Percentiles rank a stretch among this genome's conserved stretches.
These are phyloP conservation scores for Lavandula angustifolia DNA, from an alignment of 257 asterid species.

Conservation along the genomic window DNA sequence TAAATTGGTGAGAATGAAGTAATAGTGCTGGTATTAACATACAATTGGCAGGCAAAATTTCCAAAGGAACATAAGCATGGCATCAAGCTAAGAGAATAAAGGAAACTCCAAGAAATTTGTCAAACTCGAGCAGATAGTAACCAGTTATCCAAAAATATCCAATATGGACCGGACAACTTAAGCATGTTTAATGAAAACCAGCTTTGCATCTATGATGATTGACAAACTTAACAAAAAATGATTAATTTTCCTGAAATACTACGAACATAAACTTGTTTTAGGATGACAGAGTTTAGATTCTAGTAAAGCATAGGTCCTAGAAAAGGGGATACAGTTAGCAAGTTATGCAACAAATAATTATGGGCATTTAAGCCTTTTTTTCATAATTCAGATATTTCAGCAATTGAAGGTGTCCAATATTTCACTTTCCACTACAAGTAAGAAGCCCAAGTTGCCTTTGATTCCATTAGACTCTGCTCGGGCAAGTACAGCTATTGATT, in stretches of 20 bases:
- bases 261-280: background rate
- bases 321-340: slow-evolving; percentile 11
- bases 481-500: background rate
- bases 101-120: too few species aligned
- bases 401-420: background rate
- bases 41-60: slow-evolving; percentile 8
- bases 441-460: slow-evolving; percentile 1
- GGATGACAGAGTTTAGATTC: too few species aligned
- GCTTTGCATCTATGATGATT: slow-evolving; percentile 9
- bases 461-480: background rate
- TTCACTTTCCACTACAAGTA: background rate
- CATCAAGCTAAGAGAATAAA: too few species aligned
- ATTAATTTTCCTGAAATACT: background rate
- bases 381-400: background rate
- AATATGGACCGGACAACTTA: background rate
- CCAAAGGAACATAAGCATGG: slow-evolving; percentile 22
- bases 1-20: slow-evolving; percentile 30
- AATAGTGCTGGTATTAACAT: slow-evolving; percentile 1
- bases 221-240: background rate
- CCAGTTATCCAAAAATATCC: background rate
- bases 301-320: slow-evolving; percentile 11
- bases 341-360: slow-evolving; percentile 7
- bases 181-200: slow-evolving; percentile 13
- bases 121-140: slow-evolving; percentile 9
- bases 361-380: background rate